Base-by-base conservation (phyloP, 2,329 filamentous ascomycete genomes). In the Pseudogymnoascus sp. region DNA sequence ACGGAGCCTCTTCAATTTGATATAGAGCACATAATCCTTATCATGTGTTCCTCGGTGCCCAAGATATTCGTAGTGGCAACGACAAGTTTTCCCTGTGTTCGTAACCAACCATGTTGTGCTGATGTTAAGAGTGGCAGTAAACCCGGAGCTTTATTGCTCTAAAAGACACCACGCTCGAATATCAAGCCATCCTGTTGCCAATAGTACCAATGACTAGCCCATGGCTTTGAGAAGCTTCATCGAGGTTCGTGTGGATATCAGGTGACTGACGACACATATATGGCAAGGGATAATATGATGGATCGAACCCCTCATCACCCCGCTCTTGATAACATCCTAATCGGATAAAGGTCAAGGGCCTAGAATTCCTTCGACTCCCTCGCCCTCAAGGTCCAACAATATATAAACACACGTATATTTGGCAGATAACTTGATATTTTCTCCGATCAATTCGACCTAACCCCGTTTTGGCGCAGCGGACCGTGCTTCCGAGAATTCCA, bases 271-370 rank as follows among this genome's bases (percentile, higher is more conserved):
- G n/a, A 7, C 2, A 20, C 25, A 30, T 12, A 50, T n/a, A 32
- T 32, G n/a, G 4, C n/a, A 18, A 54, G 25, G 47, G 47, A 32
- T 54, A 32, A 32, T 54, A 32, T 18, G 47, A 54, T 54, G 16
- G 9, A 28, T 50, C 7, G 25, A 54, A 54, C 47, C 47, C 43
- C 43, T 54, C 43, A 54, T 54, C 43, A 54, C 43, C 43, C 43
- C 47, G 47, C 47, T 54, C 43, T 54, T 20, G 28, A 54, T 54
- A 54, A 54, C 47, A 54, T 54, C 47, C 47, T 54, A 54, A 54
- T 54, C 47, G 47, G 47, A 54, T 54, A 54, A 54, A 54, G 25
- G n/a, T 32, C 20, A 18, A 54, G 32, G 47, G n/a, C n/a, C 28
- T 32, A 32, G 28, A 54, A 32, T 32, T 54, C 28, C 25, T 32